phyloP scores from a whole-genome alignment of 2,329 filamentous ascomycete genomes.

The Myriosclerotinia curreyana region DNA sequence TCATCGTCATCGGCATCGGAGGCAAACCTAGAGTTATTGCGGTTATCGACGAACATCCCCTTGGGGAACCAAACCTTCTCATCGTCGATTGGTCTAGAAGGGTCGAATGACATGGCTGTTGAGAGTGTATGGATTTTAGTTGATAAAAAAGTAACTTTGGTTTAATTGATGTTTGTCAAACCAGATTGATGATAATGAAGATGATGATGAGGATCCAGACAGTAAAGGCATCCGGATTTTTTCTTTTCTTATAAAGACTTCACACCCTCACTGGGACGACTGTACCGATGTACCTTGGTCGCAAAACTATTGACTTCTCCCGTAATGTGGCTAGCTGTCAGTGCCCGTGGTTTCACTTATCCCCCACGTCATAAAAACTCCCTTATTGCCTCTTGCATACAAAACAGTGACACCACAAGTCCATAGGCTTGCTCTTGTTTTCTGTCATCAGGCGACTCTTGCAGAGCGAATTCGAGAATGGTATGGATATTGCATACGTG shows the following conservation, averaged over 20 bases:
- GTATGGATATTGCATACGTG: no score
- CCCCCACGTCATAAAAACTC: not conserved
- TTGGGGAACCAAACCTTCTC: slow-evolving; percentile 11
- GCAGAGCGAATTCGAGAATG: not conserved
- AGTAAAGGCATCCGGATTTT: not conserved
- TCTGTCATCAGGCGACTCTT: not conserved
- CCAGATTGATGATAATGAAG: not conserved
- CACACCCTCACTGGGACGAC: no score
- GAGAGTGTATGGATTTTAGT: not conserved
- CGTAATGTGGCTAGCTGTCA: not conserved
- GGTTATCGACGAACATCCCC: slow-evolving; percentile 12
- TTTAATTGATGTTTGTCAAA: not conserved
- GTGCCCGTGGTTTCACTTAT: not conserved
- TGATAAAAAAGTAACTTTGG: no score
- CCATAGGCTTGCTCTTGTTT: not conserved
- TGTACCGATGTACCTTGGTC: not conserved
- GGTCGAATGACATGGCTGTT: slow-evolving; percentile 3
- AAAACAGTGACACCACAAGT: not conserved
- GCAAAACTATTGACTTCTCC: not conserved
- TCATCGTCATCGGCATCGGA: not conserved
- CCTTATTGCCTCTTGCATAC: not conserved
- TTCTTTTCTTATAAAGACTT: not conserved
- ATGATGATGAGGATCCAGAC: not conserved
- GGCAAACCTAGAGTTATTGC: not conserved
- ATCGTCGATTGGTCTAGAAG: slow-evolving; percentile 4